Conservation (phyloP, 129 eudicot genomes). For the Chrysanthemum seticuspe region DNA sequence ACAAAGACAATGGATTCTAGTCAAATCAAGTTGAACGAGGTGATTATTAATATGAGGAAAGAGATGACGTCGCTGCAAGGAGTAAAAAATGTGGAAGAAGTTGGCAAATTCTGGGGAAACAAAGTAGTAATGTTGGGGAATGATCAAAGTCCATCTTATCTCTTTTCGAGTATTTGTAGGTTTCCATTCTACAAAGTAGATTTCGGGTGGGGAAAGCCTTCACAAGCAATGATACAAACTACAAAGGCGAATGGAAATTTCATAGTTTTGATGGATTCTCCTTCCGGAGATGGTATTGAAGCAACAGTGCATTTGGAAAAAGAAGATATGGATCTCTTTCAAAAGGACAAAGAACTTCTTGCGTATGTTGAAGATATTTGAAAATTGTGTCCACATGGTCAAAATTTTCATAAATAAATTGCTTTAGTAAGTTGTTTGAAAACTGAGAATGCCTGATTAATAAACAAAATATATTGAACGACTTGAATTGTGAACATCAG, state of each 20-base stretch:
- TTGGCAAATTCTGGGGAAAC: not conserved
- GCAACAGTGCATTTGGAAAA: conserved; percentile 11
- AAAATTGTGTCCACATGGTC: not conserved
- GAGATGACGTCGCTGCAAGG: not conserved
- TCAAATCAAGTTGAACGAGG: conserved; percentile 3
- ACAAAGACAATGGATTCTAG: not conserved
- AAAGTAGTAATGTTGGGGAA: too few species aligned
- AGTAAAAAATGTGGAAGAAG: not conserved
- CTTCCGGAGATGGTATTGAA: conserved; percentile 19
- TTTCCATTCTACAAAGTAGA: conserved; percentile 12
- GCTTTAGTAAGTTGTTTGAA: not conserved
- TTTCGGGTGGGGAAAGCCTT: conserved; percentile 22
- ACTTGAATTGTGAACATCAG: too few species aligned
- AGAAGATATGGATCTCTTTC: not conserved
- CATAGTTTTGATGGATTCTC: conserved; percentile 8
- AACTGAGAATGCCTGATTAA: not conserved
- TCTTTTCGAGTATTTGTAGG: not conserved
- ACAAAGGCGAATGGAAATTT: not conserved
- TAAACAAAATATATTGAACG: not conserved
- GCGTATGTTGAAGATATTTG: not conserved
- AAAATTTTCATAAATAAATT: not conserved
- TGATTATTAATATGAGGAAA: not conserved
- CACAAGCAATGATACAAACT: not conserved
- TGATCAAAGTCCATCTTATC: not conserved
- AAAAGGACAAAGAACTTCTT: not conserved